Evolutionary conservation across 345 rosid genomes (phyloP), one percentile per base, ranked within the genome.

Genomic region (Psidium friedrichsthalianum): DNA sequence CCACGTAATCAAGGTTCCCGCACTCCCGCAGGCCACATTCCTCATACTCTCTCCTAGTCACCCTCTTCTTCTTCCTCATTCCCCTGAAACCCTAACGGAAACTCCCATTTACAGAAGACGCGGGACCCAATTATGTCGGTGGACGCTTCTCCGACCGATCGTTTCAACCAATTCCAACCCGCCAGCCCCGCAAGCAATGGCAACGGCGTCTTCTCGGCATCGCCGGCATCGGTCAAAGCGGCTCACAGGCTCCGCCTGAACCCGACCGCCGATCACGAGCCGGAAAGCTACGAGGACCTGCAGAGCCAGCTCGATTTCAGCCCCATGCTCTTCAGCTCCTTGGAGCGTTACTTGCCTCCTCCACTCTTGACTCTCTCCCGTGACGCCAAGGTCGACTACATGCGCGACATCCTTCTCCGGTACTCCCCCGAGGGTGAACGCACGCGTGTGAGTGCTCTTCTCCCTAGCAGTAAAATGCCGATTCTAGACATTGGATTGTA

Each of bases 281-380:
- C 98, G 13, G 98, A 94, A 11, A 92, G 86, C 93, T 96, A 96
- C 86, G 98, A 96, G 47, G 99, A 93, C 91, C 87, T 96, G 47
- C 86, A 86, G 84, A 74, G 84, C 69, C 92, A 87, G 82, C 84
- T 89, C 89, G 97, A 93, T 27, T 95, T 92, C 89, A 93, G 90
- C 82, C 96, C 97, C 40, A 84, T 88, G 82, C 94, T 96, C 57
- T 94, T 94, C 86, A 94, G 94, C 92, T 94, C 99, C 6, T 94
- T 95, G 20, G 98, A 95, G 93, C 89, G 94, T 1, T 93, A 94
- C 93, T 89, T 95, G 82, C 99, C 99, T 20, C 89, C 93, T 3
- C 24, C 88, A 49, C 47, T 95, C 85, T 94, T 94, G 88, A 83
- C 88, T 86, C 88, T 86, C 58, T 13, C 93, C 11, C 95, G 95